A percentile compares a stretch with the other conserved stretches of the same genome.
phyloP scores from a whole-genome alignment of 2,329 filamentous ascomycete species.

The Phialophora macrospora region DNA sequence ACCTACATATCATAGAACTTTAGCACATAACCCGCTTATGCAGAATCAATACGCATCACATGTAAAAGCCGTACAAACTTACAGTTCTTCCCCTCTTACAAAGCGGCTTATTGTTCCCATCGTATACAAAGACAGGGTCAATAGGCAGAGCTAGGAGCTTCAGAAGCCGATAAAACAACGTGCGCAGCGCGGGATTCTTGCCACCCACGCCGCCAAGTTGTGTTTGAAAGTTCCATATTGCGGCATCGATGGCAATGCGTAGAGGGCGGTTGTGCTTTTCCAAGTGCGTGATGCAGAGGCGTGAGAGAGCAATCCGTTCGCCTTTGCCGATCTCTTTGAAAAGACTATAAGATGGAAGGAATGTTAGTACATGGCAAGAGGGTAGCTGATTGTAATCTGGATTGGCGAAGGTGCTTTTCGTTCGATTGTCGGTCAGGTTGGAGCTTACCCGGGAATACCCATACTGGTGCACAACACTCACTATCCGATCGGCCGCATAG shows the following conservation, averaged over 20 bases:
- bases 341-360: slow-evolving; percentile 61
- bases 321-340: slow-evolving; percentile 87
- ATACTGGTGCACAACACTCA: not conserved
- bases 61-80: not conserved
- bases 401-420: not conserved
- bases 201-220: slow-evolving; percentile 81
- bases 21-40: not conserved
- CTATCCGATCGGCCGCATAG: not conserved
- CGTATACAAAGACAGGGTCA: slow-evolving; percentile 87
- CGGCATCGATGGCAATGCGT: slow-evolving; percentile 88
- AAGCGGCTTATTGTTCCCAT: slow-evolving; percentile 80
- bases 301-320: slow-evolving; percentile 77
- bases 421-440: not conserved
- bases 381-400: not conserved
- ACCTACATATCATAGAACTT: not conserved
- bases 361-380: not conserved
- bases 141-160: slow-evolving; percentile 77
- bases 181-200: slow-evolving; percentile 85
- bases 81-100: slow-evolving; percentile 85
- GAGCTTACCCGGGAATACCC: not conserved
- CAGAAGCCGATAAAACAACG: slow-evolving; percentile 87
- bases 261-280: slow-evolving; percentile 72
- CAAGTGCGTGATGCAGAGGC: slow-evolving; percentile 78
- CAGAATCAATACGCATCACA: not conserved
- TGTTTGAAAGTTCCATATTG: slow-evolving; percentile 96